A percentile compares a stretch with the other conserved stretches of the same genome.
Conservation (phyloP, 2,329 filamentous ascomycete genomes). For the Blastomyces percursus region DNA sequence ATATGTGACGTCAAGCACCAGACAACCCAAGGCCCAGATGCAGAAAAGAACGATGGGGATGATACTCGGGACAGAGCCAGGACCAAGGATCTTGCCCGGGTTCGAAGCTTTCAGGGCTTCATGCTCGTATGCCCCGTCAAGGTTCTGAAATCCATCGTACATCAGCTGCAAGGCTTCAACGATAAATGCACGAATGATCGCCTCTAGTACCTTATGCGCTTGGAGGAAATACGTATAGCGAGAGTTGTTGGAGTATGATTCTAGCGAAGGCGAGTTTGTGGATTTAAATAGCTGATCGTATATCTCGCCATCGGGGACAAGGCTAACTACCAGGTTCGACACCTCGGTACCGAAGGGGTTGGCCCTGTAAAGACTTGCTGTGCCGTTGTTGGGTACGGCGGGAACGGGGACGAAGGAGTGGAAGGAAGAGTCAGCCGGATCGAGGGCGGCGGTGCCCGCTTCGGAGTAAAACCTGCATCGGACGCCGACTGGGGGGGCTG, state of each 20-base stretch:
- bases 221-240: background rate
- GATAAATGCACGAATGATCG: slow-evolving; percentile 9
- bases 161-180: slow-evolving; percentile 3
- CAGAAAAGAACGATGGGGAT: background rate
- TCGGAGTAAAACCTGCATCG: too few species aligned
- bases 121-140: background rate
- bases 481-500: too few species aligned
- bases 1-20: slow-evolving; percentile 7
- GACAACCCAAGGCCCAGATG: slow-evolving; percentile 9
- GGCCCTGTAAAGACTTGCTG: too few species aligned
- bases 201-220: background rate
- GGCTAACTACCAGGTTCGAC: background rate
- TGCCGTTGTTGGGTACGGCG: too few species aligned
- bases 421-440: too few species aligned
- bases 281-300: background rate
- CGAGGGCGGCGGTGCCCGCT: too few species aligned
- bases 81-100: slow-evolving; percentile 4
- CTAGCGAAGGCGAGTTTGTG: background rate
- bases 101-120: background rate
- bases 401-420: too few species aligned
- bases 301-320: too few species aligned
- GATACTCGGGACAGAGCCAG: background rate
- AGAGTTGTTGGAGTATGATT: background rate
- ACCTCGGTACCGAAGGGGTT: background rate
- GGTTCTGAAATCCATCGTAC: background rate